Evolutionary conservation across 1,139 yeast genomes (phyloP).

Genomic region (Pichia sp.): DNA sequence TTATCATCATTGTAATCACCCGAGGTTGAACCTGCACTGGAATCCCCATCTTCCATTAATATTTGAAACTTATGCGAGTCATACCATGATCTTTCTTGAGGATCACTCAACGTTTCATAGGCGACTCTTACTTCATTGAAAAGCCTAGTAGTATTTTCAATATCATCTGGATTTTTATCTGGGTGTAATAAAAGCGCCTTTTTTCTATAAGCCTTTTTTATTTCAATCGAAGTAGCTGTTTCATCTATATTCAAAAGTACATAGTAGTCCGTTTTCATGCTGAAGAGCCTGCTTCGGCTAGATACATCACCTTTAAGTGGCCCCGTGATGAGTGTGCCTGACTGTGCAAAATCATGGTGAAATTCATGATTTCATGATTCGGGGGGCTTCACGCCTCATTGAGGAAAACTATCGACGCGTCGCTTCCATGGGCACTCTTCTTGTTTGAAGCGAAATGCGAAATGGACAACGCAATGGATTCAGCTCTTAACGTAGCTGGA

Average conservation of each 20-base stretch:
- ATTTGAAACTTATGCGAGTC: constrained; percentile 80
- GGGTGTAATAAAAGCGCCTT: constrained; percentile 85
- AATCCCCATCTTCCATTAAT: constrained; percentile 50
- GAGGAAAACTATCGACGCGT: too few species aligned
- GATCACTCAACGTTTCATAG: constrained; percentile 85
- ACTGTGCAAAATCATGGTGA: too few species aligned
- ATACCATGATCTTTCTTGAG: constrained; percentile 95
- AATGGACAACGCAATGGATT: too few species aligned
- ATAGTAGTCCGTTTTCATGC: constrained; percentile 75
- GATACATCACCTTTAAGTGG: too few species aligned
- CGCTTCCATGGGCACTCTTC: too few species aligned
- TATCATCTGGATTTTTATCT: constrained; percentile 78
- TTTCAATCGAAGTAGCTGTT: constrained; percentile 60
- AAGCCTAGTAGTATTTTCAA: constrained; percentile 74
- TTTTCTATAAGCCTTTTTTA: constrained; percentile 83
- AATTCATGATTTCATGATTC: too few species aligned
- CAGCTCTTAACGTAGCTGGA: too few species aligned
- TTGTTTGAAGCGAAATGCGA: too few species aligned
- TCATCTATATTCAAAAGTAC: constrained; percentile 69
- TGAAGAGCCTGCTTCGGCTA: too few species aligned
- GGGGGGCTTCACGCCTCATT: too few species aligned
- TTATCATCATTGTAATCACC: constrained; percentile 33
- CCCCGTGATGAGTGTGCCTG: too few species aligned
- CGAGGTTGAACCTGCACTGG: too few species aligned
- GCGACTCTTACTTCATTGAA: constrained; percentile 86